Conservation (phyloP, 257 asterid species). For the Scutellaria barbata region DNA sequence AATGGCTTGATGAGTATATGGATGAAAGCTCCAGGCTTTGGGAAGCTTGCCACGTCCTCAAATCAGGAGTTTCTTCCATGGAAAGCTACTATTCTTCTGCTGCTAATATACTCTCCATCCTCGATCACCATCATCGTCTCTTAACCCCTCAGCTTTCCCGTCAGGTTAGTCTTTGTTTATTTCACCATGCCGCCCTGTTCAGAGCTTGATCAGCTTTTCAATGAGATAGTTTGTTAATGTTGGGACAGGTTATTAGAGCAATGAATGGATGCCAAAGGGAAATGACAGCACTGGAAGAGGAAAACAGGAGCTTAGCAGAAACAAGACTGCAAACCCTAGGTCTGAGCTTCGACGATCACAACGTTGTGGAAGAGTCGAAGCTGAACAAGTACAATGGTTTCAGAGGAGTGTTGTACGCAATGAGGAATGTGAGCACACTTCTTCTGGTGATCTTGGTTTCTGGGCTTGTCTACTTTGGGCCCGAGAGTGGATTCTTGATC, state of each 20-base stretch:
- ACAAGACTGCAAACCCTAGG: constrained; percentile 50
- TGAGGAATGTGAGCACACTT: constrained; percentile 68
- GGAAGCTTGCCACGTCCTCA: constrained; percentile 66
- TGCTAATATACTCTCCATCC: constrained; percentile 46
- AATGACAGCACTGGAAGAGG: constrained; percentile 57
- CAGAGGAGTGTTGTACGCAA: constrained; percentile 67
- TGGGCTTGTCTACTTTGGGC: constrained; percentile 66
- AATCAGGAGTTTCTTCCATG: constrained; percentile 60
- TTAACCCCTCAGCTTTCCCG: constrained; percentile 64
- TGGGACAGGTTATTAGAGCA: constrained; percentile 56
- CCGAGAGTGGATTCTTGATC: constrained; percentile 47
- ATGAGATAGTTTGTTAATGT: neutral
- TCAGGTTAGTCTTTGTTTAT: constrained; percentile 49
- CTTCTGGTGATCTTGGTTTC: constrained; percentile 57
- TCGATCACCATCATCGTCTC: constrained; percentile 50
- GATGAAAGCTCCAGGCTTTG: constrained; percentile 82
- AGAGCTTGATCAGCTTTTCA: neutral
- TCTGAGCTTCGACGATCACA: constrained; percentile 51
- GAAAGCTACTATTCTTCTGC: constrained; percentile 57
- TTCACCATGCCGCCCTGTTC: too few species aligned
- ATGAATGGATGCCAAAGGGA: constrained; percentile 64
- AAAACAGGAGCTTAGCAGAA: constrained; percentile 58
- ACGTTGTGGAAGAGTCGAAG: constrained; percentile 50
- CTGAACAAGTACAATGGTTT: constrained; percentile 71
- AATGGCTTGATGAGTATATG: constrained; percentile 84